Evolutionary conservation across 2,329 filamentous ascomycete species (phyloP).

Genomic region (Botrytis squamosa): DNA sequence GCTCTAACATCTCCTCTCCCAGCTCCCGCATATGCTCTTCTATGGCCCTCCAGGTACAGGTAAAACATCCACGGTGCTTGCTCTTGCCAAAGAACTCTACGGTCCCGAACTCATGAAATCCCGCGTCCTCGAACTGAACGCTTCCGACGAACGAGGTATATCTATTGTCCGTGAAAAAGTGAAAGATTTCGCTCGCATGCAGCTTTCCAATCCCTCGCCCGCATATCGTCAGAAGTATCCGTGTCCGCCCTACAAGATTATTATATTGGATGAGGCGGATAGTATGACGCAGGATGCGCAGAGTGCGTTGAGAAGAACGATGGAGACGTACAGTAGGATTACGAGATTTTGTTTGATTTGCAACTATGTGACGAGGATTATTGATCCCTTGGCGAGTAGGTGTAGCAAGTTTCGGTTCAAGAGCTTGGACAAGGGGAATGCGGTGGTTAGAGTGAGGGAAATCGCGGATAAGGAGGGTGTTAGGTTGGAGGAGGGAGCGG

Average conservation of each 20-base stretch:
- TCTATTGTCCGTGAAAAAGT: conserved; percentile 96
- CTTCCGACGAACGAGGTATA: conserved; percentile 97
- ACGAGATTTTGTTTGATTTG: conserved; percentile 97
- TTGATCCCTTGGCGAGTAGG: conserved; percentile 87
- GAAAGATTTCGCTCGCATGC: conserved; percentile 95
- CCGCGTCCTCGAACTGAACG: conserved; percentile 97
- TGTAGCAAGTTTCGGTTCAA: conserved; percentile 99
- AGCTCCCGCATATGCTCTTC: conserved; percentile 98
- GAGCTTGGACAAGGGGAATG: conserved; percentile 83
- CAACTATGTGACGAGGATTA: conserved; percentile 98
- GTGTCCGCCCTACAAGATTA: conserved; percentile 97
- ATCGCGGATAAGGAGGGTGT: conserved; percentile 83
- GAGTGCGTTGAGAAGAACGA: conserved; percentile 85
- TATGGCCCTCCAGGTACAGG: conserved; percentile 96
- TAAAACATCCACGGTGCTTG: conserved; percentile 97
- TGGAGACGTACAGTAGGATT: conserved; percentile 97
- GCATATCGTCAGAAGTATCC: conserved; percentile 72
- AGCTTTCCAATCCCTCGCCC: conserved; percentile 73
- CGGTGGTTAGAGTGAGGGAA: conserved; percentile 72
- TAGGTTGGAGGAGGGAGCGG: conserved; percentile 70
- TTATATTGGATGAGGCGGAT: conserved; percentile 96
- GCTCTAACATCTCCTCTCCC: conserved; percentile 29
- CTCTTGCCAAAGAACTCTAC: conserved; percentile 95
- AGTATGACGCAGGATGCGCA: conserved; percentile 99
- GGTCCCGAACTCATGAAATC: conserved; percentile 90